phyloP scores from a whole-genome alignment of 495 filamentous ascomycete genomes.

The Xylaria palmicola region DNA sequence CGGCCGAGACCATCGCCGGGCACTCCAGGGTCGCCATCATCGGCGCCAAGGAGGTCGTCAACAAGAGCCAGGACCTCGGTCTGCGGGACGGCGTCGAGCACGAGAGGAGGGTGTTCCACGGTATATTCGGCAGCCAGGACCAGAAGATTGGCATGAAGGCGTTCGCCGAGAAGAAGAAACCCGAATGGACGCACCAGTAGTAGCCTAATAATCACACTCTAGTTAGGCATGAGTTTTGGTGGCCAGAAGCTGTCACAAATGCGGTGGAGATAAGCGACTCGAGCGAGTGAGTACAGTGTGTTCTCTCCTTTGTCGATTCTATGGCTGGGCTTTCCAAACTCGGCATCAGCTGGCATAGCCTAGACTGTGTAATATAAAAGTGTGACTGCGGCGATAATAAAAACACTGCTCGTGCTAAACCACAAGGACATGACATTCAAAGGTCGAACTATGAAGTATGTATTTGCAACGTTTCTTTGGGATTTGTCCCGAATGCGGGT shows the following conservation, averaged over 20 bases:
- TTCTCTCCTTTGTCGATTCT: background rate
- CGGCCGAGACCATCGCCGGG: constrained; percentile 84
- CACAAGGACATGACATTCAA: background rate
- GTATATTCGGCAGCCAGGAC: constrained; percentile 87
- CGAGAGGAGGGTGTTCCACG: constrained; percentile 90
- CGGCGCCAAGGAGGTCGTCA: constrained; percentile 97
- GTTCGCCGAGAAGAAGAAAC: constrained; percentile 91
- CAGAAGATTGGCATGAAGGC: constrained; percentile 98
- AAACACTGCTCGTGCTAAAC: background rate
- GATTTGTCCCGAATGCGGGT: no score
- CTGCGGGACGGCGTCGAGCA: constrained; percentile 90
- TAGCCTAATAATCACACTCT: background rate
- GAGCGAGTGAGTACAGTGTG: background rate
- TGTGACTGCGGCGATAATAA: background rate
- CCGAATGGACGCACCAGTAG: constrained; percentile 85
- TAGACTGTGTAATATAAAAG: background rate
- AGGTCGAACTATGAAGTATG: background rate
- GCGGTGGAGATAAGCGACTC: background rate
- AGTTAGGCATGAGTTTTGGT: background rate
- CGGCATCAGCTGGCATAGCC: background rate
- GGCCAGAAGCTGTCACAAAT: background rate
- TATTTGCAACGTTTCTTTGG: background rate
- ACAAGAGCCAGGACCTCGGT: constrained; percentile 88
- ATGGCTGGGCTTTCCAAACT: background rate
- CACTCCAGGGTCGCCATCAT: constrained; percentile 76